Conservation (phyloP, 2,329 filamentous ascomycete genomes). For the Fusarium compactum region DNA sequence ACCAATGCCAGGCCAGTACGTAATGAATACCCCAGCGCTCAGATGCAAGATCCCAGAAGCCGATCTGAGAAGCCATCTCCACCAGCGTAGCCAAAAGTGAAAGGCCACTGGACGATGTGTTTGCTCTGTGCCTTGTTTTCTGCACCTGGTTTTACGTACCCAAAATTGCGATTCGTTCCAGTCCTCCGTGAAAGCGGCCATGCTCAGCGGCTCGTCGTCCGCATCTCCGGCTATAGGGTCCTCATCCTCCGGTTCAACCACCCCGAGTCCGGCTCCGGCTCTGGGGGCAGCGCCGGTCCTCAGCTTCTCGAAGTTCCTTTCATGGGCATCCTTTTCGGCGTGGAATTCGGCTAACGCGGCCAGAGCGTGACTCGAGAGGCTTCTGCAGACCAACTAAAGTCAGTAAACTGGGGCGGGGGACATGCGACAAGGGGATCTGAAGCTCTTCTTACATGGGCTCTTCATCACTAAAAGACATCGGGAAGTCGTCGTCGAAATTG, state of each 20-base stretch:
- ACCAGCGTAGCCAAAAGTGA: constrained; percentile 14
- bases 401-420: constrained; percentile 8
- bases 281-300: constrained; percentile 34
- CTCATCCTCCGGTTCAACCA: constrained; percentile 43
- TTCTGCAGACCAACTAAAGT: constrained; percentile 44
- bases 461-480: constrained; percentile 56
- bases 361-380: constrained; percentile 74
- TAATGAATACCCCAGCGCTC: constrained; percentile 37
- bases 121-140: constrained; percentile 6
- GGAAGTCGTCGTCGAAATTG: constrained; percentile 15
- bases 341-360: constrained; percentile 80
- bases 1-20: constrained; percentile 35
- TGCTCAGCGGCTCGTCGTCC: constrained; percentile 62
- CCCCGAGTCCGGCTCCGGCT: constrained; percentile 53
- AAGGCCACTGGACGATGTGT: constrained; percentile 15
- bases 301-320: constrained; percentile 76
- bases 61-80: constrained; percentile 41
- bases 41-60: constrained; percentile 22
- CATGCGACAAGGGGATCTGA: neutral
- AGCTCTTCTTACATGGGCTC: constrained; percentile 58
- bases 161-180: constrained; percentile 90
- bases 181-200: constrained; percentile 81
- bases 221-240: constrained; percentile 55
- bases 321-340: constrained; percentile 74
- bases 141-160: constrained; percentile 60